Percentiles rank a stretch among this genome's conserved stretches.
Evolutionary conservation across 768 basidiomycete species (phyloP).

Genomic region (Termitomyces sp.): DNA sequence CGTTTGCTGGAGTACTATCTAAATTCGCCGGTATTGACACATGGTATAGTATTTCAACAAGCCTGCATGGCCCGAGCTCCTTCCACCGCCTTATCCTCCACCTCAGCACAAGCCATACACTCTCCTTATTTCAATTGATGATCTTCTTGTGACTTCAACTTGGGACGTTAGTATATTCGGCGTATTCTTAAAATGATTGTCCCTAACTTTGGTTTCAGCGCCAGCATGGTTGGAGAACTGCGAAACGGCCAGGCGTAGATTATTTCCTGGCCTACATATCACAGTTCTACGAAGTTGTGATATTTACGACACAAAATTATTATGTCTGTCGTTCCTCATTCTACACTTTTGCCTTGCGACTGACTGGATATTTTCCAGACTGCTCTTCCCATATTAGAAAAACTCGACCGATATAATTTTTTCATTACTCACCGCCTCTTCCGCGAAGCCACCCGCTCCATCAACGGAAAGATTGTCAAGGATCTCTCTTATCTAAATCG

Average conservation of each 20-base stretch:
- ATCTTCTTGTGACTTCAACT: slow-evolving; percentile 82
- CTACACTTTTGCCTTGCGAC: not conserved
- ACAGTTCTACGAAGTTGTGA: slow-evolving; percentile 96
- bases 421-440: slow-evolving; percentile 87
- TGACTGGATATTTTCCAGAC: slow-evolving; percentile 44
- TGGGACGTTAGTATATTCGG: slow-evolving; percentile 78
- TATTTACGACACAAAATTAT: slow-evolving; percentile 86
- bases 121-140: slow-evolving; percentile 85
- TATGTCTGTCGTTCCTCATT: slow-evolving; percentile 54
- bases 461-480: slow-evolving; percentile 85
- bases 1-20: slow-evolving; percentile 17
- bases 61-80: slow-evolving; percentile 87
- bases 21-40: not conserved
- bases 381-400: slow-evolving; percentile 81
- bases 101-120: slow-evolving; percentile 90
- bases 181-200: not conserved
- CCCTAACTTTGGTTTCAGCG: slow-evolving; percentile 41
- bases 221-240: slow-evolving; percentile 93
- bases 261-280: slow-evolving; percentile 97
- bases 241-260: slow-evolving; percentile 95
- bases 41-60: slow-evolving; percentile 76
- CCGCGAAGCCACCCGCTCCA: slow-evolving; percentile 83
- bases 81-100: slow-evolving; percentile 79
- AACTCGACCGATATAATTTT: slow-evolving; percentile 90
- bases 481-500: slow-evolving; percentile 95